Percentiles rank a stretch among this genome's conserved stretches.
Evolutionary conservation across 257 asterid genomes (phyloP).

Genomic region (Jaltomata sinuosa): DNA sequence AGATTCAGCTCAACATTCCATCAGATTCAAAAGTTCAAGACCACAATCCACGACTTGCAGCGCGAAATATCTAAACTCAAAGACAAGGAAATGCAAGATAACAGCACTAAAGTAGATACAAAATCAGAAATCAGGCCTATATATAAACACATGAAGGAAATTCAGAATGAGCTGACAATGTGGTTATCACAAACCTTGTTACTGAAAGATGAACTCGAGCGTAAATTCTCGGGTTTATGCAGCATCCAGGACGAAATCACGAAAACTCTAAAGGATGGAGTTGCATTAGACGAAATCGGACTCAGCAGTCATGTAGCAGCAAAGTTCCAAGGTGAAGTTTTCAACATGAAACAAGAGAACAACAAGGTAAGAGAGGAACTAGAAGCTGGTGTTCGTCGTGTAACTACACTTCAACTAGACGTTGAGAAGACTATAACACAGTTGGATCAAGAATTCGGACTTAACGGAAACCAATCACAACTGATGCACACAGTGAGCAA

Average conservation of each 20-base stretch:
- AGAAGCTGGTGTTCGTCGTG: conserved; percentile 51
- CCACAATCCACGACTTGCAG: neutral
- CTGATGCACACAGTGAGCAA: conserved; percentile 31
- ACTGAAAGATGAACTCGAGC: conserved; percentile 60
- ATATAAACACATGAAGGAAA: conserved; percentile 80
- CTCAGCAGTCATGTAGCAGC: conserved; percentile 89
- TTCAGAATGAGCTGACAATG: conserved; percentile 49
- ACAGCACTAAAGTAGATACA: conserved; percentile 18
- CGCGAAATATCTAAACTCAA: conserved; percentile 28
- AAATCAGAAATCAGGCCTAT: conserved; percentile 61
- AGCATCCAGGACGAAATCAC: conserved; percentile 69
- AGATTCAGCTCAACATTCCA: conserved; percentile 47
- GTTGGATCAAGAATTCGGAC: conserved; percentile 56
- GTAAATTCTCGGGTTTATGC: conserved; percentile 58
- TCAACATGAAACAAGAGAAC: conserved; percentile 91
- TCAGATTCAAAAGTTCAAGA: conserved; percentile 45
- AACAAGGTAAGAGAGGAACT: conserved; percentile 72
- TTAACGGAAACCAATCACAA: conserved; percentile 42
- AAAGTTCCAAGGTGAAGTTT: conserved; percentile 72
- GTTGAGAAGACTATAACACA: conserved; percentile 42
- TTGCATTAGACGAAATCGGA: conserved; percentile 46
- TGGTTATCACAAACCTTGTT: conserved; percentile 63
- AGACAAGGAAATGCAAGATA: conserved; percentile 27
- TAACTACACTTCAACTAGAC: conserved; percentile 42
- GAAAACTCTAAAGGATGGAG: conserved; percentile 44